Percentiles rank a stretch among this genome's conserved stretches.
phyloP scores from a whole-genome alignment of 2,329 filamentous ascomycete species.

The Colletotrichum coccodes region DNA sequence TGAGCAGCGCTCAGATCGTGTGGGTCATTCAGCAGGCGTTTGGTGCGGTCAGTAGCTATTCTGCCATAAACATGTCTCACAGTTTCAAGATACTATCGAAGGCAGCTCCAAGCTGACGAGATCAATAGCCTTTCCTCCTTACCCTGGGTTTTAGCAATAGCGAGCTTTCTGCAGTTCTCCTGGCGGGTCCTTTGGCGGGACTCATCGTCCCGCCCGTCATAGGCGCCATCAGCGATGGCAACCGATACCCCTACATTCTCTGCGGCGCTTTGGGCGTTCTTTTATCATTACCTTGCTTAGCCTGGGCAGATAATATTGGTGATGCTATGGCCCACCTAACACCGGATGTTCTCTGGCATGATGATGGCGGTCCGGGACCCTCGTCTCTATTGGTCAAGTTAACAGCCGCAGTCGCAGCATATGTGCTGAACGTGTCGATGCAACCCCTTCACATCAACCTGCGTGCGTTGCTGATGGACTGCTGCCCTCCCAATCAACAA shows the following conservation, averaged over 20 bases:
- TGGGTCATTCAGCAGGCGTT: neutral
- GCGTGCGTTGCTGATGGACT: neutral
- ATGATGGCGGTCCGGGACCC: neutral
- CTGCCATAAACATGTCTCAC: neutral
- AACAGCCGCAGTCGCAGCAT: neutral
- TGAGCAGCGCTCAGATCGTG: neutral
- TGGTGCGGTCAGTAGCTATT: neutral
- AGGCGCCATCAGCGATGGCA: neutral
- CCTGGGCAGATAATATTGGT: neutral
- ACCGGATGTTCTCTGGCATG: neutral
- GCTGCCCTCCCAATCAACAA: neutral
- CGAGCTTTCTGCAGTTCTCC: neutral
- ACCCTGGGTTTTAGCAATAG: neutral
- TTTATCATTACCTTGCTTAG: neutral
- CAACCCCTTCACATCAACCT: neutral
- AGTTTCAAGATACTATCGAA: neutral
- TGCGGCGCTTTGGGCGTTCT: neutral
- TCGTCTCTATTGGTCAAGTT: neutral
- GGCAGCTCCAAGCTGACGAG: neutral
- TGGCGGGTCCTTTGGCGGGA: neutral
- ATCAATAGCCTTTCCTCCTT: neutral
- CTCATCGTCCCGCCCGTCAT: neutral
- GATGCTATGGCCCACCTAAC: neutral
- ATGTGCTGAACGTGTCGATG: neutral
- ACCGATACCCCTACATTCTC: neutral